phyloP scores from a whole-genome alignment of 495 filamentous ascomycete genomes.

The Penicillium paradoxum region DNA sequence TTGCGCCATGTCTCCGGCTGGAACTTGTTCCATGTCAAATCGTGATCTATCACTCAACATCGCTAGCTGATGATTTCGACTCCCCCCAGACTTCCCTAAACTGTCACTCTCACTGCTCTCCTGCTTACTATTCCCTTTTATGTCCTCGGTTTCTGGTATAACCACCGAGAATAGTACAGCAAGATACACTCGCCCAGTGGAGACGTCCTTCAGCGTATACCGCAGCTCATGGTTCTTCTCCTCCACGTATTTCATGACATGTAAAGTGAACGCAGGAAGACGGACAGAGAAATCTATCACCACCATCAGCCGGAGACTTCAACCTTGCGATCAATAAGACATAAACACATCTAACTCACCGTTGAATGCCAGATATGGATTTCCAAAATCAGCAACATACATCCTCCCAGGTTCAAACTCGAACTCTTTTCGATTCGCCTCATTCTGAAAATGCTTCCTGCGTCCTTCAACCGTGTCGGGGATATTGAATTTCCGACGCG shows the following conservation, averaged over 20 bases:
- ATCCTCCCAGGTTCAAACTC: slow-evolving; percentile 54
- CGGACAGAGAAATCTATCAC: slow-evolving; percentile 65
- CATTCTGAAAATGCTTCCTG: slow-evolving; percentile 60
- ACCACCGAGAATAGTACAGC: slow-evolving; percentile 76
- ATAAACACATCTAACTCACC: slow-evolving; percentile 34
- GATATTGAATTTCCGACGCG: slow-evolving; percentile 42
- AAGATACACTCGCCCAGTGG: slow-evolving; percentile 65
- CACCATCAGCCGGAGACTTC: background rate
- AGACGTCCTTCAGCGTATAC: slow-evolving; percentile 78
- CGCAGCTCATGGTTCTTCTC: slow-evolving; percentile 72
- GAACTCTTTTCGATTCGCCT: slow-evolving; percentile 43
- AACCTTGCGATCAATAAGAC: background rate
- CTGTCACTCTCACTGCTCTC: slow-evolving; percentile 6
- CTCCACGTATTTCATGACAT: slow-evolving; percentile 77
- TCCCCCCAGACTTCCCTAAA: slow-evolving; percentile 27
- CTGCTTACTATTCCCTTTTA: slow-evolving; percentile 3
- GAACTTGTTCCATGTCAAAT: background rate
- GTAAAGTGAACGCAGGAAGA: slow-evolving; percentile 72
- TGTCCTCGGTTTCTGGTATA: slow-evolving; percentile 12
- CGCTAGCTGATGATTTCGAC: slow-evolving; percentile 14
- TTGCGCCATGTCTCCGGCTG: background rate
- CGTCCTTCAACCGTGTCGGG: slow-evolving; percentile 52
- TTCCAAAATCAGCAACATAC: slow-evolving; percentile 83
- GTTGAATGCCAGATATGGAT: slow-evolving; percentile 85
- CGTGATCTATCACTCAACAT: slow-evolving; percentile 18